phyloP scores from a whole-genome alignment of 2,329 filamentous ascomycete species.

The Neonectria coccinea region DNA sequence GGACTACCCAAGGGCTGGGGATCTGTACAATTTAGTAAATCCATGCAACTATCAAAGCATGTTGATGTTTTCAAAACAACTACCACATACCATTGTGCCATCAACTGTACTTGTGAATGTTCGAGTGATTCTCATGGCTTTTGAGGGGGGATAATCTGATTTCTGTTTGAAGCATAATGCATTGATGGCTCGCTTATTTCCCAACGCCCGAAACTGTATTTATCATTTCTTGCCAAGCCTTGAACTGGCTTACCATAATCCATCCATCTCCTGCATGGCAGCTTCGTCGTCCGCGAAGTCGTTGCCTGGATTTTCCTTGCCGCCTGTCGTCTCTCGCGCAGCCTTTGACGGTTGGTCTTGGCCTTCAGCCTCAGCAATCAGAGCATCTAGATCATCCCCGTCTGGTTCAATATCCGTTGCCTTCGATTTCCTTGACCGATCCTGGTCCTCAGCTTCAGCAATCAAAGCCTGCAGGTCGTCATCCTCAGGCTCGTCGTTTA shows the following conservation, averaged over 20 bases:
- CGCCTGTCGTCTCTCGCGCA: constrained; percentile 4
- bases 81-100: neutral
- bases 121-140: neutral
- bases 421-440: constrained; percentile 24
- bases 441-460: constrained; percentile 57
- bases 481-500: constrained; percentile 53
- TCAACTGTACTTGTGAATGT: neutral
- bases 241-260: constrained; percentile 56
- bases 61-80: constrained; percentile 7
- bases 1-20: constrained; percentile 30
- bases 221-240: neutral
- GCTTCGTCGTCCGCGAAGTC: constrained; percentile 73
- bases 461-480: constrained; percentile 67
- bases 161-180: neutral
- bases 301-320: constrained; percentile 40
- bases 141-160: too few species aligned
- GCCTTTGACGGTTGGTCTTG: constrained; percentile 30
- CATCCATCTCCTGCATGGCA: constrained; percentile 74
- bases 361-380: constrained; percentile 63
- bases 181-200: neutral
- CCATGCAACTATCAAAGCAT: constrained; percentile 36
- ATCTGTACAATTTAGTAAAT: constrained; percentile 38
- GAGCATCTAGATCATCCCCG: constrained; percentile 63
- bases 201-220: constrained; percentile 15
- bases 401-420: constrained; percentile 44